Evolutionary conservation across 1,284 basidiomycete genomes (phyloP).

Genomic region (Anthracocystis setariae): DNA sequence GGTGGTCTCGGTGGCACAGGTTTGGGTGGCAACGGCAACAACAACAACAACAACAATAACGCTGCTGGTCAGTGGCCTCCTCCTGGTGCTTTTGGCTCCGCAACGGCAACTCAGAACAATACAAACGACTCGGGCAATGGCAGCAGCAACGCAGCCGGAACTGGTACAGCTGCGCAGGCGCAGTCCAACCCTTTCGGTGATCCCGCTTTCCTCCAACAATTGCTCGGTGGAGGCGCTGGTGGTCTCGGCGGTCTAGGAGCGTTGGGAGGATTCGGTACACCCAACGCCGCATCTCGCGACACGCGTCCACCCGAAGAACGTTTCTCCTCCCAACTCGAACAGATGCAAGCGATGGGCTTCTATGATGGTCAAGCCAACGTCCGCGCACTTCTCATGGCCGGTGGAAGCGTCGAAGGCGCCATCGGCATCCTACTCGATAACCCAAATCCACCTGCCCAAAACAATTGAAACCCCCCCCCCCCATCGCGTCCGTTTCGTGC

Average conservation of each 20-base stretch:
- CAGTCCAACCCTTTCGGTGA: slow-evolving; percentile 33
- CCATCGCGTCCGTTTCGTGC: too few species aligned
- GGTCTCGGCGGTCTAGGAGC: slow-evolving; percentile 35
- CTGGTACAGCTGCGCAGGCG: slow-evolving; percentile 18
- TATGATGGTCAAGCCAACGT: slow-evolving; percentile 61
- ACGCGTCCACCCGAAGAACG: slow-evolving; percentile 62
- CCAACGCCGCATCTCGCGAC: slow-evolving; percentile 38
- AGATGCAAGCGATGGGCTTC: slow-evolving; percentile 65
- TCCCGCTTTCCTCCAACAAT: slow-evolving; percentile 42
- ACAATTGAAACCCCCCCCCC: slow-evolving; percentile 1
- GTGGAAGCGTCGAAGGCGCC: slow-evolving; percentile 61
- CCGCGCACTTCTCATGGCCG: slow-evolving; percentile 59
- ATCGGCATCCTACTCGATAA: slow-evolving; percentile 58
- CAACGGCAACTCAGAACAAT: neutral
- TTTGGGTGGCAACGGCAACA: slow-evolving; percentile 9
- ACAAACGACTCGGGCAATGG: slow-evolving; percentile 6
- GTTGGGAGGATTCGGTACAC: slow-evolving; percentile 7
- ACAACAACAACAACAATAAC: too few species aligned
- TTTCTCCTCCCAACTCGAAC: slow-evolving; percentile 61
- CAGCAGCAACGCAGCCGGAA: slow-evolving; percentile 20
- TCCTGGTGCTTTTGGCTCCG: slow-evolving; percentile 50
- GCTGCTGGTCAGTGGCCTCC: slow-evolving; percentile 51
- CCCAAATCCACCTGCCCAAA: slow-evolving; percentile 36
- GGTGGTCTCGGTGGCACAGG: slow-evolving; percentile 22
- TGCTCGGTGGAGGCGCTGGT: slow-evolving; percentile 44